Conservation (phyloP, 768 basidiomycete genomes). For the Rubroboletus satanas region DNA sequence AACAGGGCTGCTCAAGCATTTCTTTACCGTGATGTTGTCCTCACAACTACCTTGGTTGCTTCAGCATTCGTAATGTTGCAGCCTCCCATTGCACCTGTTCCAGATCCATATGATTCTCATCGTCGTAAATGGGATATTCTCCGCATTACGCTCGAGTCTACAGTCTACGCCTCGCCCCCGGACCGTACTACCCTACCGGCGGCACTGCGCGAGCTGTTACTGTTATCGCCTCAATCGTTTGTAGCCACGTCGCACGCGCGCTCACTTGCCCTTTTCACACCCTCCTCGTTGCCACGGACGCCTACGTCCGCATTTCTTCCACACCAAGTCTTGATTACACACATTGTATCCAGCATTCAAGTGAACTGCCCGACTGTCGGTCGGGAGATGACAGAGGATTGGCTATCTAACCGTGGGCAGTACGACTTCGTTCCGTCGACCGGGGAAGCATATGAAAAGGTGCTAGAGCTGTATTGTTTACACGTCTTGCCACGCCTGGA, state of each 20-base stretch:
- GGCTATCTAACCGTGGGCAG: conserved; percentile 61
- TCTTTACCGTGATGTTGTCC: conserved; percentile 64
- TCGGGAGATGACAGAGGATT: conserved; percentile 68
- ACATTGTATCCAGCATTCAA: conserved; percentile 68
- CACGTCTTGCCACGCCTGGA: conserved; percentile 67
- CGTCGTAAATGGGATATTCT: conserved; percentile 87
- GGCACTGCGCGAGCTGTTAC: conserved; percentile 47
- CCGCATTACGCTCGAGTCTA: conserved; percentile 77
- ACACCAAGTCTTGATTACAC: conserved; percentile 62
- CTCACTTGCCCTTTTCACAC: conserved; percentile 67
- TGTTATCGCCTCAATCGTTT: conserved; percentile 57
- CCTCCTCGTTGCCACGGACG: conserved; percentile 36
- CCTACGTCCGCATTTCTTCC: conserved; percentile 59
- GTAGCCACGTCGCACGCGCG: conserved; percentile 55
- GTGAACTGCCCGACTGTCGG: conserved; percentile 58
- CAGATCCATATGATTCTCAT: conserved; percentile 44
- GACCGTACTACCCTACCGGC: conserved; percentile 42
- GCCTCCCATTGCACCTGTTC: conserved; percentile 31
- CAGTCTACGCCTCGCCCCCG: conserved; percentile 57
- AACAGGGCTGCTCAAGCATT: conserved; percentile 76
- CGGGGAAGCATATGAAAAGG: conserved; percentile 63
- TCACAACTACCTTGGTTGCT: conserved; percentile 60
- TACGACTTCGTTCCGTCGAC: conserved; percentile 29
- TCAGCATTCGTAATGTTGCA: conserved; percentile 65
- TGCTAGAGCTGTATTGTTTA: conserved; percentile 73